phyloP scores from a whole-genome alignment of 2,329 filamentous ascomycete species.

The Diplodia seriata region DNA sequence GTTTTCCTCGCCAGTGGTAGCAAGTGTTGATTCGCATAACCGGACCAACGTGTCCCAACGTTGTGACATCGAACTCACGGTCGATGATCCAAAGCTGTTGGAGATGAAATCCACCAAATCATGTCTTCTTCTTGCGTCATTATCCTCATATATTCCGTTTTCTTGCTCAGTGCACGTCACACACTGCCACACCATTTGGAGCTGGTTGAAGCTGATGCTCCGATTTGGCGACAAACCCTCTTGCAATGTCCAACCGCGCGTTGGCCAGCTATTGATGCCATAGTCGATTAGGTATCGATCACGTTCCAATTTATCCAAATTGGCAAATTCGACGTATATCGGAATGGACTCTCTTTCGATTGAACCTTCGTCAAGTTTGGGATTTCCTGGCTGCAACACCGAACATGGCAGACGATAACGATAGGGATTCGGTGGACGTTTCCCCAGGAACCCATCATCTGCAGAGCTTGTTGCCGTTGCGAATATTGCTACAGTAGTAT shows the following conservation, averaged over 20 bases:
- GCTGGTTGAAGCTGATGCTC: not conserved
- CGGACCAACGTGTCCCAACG: too few species aligned
- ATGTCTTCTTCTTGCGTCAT: not conserved
- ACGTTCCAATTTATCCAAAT: fast-evolving
- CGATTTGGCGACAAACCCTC: not conserved
- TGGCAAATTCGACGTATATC: too few species aligned
- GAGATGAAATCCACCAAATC: too few species aligned
- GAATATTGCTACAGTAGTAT: not conserved
- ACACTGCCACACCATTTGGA: not conserved
- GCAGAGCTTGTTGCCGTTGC: not conserved
- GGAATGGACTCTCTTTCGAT: too few species aligned
- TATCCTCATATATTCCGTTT: not conserved
- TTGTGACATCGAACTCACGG: too few species aligned
- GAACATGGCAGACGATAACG: not conserved
- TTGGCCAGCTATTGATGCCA: not conserved
- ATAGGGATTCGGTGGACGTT: not conserved
- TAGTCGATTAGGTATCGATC: too few species aligned
- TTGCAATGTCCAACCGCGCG: not conserved
- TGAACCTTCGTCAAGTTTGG: too few species aligned
- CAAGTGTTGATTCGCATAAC: too few species aligned
- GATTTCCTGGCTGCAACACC: too few species aligned
- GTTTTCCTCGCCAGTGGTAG: not conserved
- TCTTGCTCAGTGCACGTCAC: not conserved
- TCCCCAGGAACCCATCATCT: not conserved
- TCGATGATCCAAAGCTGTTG: too few species aligned